Evolutionary conservation across 495 filamentous ascomycete genomes (phyloP).

Genomic region (Penicillium pulvis): DNA sequence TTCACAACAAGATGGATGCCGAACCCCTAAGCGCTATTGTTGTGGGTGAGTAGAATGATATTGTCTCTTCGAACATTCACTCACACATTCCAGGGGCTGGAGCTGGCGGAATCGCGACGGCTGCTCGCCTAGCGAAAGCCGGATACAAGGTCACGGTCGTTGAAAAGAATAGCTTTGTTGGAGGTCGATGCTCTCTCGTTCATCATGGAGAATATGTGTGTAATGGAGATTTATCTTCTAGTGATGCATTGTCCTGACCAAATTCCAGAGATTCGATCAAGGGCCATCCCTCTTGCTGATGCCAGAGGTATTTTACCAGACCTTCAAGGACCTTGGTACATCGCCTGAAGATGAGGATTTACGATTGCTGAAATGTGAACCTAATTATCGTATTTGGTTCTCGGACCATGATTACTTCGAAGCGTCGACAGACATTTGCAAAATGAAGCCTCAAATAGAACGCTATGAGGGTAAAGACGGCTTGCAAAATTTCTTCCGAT

Average conservation of each 20-base stretch:
- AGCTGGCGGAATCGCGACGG: slow-evolving; percentile 65
- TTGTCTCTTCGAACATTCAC: not conserved
- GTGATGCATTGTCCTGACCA: not conserved
- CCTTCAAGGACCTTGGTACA: slow-evolving; percentile 65
- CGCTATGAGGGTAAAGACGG: slow-evolving; percentile 65
- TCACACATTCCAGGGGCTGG: slow-evolving; percentile 57
- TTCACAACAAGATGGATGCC: not conserved
- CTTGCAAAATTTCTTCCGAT: slow-evolving; percentile 61
- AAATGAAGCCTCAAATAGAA: slow-evolving; percentile 69
- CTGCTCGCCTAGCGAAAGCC: slow-evolving; percentile 66
- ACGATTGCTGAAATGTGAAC: slow-evolving; percentile 64
- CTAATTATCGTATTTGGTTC: slow-evolving; percentile 72
- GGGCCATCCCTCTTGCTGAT: slow-evolving; percentile 70
- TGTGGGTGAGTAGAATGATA: not conserved
- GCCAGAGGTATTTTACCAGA: slow-evolving; percentile 63
- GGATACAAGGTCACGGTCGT: slow-evolving; percentile 66
- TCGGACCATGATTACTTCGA: slow-evolving; percentile 59
- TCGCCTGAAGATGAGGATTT: slow-evolving; percentile 60
- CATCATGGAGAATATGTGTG: slow-evolving; percentile 53
- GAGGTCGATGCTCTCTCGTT: slow-evolving; percentile 64
- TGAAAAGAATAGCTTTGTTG: slow-evolving; percentile 68
- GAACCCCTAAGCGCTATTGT: not conserved
- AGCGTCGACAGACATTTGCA: slow-evolving; percentile 59
- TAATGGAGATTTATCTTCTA: slow-evolving; percentile 18
- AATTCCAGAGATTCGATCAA: slow-evolving; percentile 64